Evolutionary conservation across 2,329 filamentous ascomycete species (phyloP), one percentile per base, ranked within the genome.

Genomic region (Xylariaceae sp.): DNA sequence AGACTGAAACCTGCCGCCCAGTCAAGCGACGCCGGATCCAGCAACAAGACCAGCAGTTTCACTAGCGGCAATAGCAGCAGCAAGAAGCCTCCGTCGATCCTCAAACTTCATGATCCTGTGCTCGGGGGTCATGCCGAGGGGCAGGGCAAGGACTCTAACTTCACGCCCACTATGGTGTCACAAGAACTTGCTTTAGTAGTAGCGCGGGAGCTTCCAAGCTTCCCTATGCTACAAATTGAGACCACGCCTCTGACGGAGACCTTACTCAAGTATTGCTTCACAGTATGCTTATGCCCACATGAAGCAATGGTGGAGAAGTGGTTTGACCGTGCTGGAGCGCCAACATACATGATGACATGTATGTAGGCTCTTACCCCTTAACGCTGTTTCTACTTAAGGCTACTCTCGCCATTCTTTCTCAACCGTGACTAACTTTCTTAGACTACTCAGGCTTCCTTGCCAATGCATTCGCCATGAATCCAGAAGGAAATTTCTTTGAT

Each of bases 341-440:
- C 71, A 17, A 69, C 69, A 3, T 73, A 73, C 54, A 62, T 73
- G 65, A 71, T 67, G 55, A 71, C 65, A 44, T 69, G 69, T 70
- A 58, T 60, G 67, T 55, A 11, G 26, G n/a, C 28, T 17, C 2
- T 33, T 11, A 24, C 11, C 41, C 31, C 28, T 16, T 33, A 16
- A 21, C 39, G 14, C 6, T 33, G 12, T 21, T 44, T 34, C 23
- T 21, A 29, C 24, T 34, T 9, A 7, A 16, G 11, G 17, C 26
- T 14, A n/a, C 19, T 33, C 11, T 39, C 24, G 12, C 9, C 11
- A 28, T 43, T 21, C 19, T 31, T 11, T 17, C 8, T 29, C 7
- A 12, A 12, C 23, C 21, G 14, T 54, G 45, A 34, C 53, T 67
- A 37, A 68, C 53, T 21, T 23, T 2, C 9, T 9, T 28, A 70